A percentile compares a stretch with the other conserved stretches of the same genome.
phyloP scores from a whole-genome alignment of 139 green algal genomes.

The Chlamydomonas eustigma region DNA sequence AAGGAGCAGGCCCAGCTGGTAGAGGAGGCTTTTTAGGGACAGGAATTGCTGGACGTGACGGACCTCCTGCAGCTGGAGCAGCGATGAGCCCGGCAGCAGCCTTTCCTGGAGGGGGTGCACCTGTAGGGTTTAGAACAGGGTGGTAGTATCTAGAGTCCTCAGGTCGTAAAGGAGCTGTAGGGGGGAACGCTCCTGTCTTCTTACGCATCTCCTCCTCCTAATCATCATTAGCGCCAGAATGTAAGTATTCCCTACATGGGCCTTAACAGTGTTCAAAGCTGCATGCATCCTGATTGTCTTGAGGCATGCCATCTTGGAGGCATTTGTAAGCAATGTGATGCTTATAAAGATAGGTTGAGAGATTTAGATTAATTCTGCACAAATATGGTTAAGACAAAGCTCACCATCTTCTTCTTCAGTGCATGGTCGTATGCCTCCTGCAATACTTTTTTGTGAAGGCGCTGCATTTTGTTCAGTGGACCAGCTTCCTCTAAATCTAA shows the following conservation, averaged over 20 bases:
- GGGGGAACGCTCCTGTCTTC: neutral
- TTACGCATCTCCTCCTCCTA: conserved; percentile 42
- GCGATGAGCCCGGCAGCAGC: conserved; percentile 14
- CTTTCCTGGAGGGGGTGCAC: conserved; percentile 51
- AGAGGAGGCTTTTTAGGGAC: conserved; percentile 62
- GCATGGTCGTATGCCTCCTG: conserved; percentile 77
- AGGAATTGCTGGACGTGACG: conserved; percentile 35
- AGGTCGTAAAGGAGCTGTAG: conserved; percentile 13
- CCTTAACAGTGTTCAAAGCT: too few relatives aligned
- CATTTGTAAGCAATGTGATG: too few relatives aligned
- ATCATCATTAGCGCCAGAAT: neutral
- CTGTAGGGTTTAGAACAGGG: conserved; percentile 63
- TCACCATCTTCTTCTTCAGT: conserved; percentile 71
- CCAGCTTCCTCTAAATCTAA: conserved; percentile 65
- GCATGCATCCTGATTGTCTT: too few relatives aligned
- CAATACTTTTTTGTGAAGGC: conserved; percentile 79
- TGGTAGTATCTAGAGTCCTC: conserved; percentile 72
- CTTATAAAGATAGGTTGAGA: too few relatives aligned
- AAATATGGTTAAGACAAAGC: too few relatives aligned
- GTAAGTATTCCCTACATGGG: too few relatives aligned
- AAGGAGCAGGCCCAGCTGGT: conserved; percentile 49
- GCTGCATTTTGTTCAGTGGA: conserved; percentile 51
- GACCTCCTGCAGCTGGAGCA: neutral
- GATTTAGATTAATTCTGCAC: too few relatives aligned
- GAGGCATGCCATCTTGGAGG: too few relatives aligned